Percentiles rank a stretch among this genome's conserved stretches.
Evolutionary conservation across 176 grass and related monocot species (phyloP).

Genomic region (Carex scoparia): DNA sequence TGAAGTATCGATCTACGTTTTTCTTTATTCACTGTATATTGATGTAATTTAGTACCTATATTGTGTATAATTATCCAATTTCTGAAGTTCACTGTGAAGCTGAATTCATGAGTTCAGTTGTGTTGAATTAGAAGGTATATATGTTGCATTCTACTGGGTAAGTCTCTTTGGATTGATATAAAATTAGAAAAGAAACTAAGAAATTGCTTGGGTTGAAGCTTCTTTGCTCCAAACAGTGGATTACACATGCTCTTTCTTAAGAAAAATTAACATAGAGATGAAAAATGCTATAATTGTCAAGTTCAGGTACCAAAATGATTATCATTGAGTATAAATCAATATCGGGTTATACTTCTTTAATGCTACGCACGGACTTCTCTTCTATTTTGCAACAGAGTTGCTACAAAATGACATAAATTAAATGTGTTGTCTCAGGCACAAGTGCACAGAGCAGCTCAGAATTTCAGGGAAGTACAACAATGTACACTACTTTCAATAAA

Average conservation of each 20-base stretch:
- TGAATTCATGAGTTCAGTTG: background rate
- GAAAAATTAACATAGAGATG: background rate
- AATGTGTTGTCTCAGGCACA: slow-evolving; percentile 48
- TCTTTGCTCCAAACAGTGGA: background rate
- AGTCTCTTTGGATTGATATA: background rate
- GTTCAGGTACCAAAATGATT: background rate
- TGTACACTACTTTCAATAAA: slow-evolving; percentile 99
- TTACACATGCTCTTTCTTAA: background rate
- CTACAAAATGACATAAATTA: background rate
- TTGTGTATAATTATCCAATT: background rate
- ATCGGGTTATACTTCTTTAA: background rate
- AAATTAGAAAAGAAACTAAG: background rate
- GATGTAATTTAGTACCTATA: background rate
- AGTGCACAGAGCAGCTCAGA: slow-evolving; percentile 82
- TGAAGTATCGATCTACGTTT: too few relatives aligned
- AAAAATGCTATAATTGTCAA: background rate
- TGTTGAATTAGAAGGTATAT: background rate
- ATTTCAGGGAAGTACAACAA: slow-evolving; percentile 93
- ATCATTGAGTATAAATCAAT: background rate
- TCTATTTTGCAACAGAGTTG: background rate
- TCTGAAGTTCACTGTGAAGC: background rate
- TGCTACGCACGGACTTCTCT: background rate
- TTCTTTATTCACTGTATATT: background rate
- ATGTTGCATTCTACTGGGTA: background rate
- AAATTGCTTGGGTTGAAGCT: background rate